phyloP scores from a whole-genome alignment of 305 asterid species.

The Nicotiana rustica region DNA sequence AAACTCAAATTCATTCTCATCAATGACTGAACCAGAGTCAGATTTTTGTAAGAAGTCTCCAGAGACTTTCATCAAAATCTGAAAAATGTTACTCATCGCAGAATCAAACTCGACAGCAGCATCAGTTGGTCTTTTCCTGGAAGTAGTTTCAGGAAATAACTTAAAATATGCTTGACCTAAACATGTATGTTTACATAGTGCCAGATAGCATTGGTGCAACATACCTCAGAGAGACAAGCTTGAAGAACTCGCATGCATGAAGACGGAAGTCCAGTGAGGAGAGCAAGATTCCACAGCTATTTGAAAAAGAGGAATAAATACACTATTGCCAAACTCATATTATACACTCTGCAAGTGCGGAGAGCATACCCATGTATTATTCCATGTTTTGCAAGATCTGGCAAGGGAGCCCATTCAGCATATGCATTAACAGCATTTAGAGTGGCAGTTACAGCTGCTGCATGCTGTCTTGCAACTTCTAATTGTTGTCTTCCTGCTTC shows the following conservation, averaged over 20 bases:
- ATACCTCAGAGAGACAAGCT: constrained; percentile 84
- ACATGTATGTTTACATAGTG: constrained; percentile 17
- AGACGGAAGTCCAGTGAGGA: constrained; percentile 88
- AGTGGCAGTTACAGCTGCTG: constrained; percentile 84
- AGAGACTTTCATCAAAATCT: constrained; percentile 76
- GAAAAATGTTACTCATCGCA: constrained; percentile 77
- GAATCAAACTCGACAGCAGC: constrained; percentile 80
- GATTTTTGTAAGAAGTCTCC: constrained; percentile 69
- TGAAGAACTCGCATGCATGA: constrained; percentile 96
- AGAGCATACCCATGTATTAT: constrained; percentile 78
- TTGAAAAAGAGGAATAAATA: constrained; percentile 44
- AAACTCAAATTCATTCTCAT: constrained; percentile 82
- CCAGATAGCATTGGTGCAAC: constrained; percentile 35
- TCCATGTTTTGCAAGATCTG: constrained; percentile 88
- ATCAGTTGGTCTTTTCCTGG: constrained; percentile 89
- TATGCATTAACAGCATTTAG: constrained; percentile 90
- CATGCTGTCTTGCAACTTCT: constrained; percentile 93
- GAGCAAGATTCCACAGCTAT: constrained; percentile 87
- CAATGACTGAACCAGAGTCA: constrained; percentile 55
- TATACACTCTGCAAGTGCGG: neutral
- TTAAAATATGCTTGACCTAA: constrained; percentile 3
- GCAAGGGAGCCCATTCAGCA: constrained; percentile 97
- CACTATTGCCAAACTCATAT: constrained; percentile 37
- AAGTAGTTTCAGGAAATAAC: constrained; percentile 41
- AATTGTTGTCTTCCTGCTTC: constrained; percentile 85